Evolutionary conservation across 2,329 filamentous ascomycete genomes (phyloP).

Genomic region (Colletotrichum musicola): DNA sequence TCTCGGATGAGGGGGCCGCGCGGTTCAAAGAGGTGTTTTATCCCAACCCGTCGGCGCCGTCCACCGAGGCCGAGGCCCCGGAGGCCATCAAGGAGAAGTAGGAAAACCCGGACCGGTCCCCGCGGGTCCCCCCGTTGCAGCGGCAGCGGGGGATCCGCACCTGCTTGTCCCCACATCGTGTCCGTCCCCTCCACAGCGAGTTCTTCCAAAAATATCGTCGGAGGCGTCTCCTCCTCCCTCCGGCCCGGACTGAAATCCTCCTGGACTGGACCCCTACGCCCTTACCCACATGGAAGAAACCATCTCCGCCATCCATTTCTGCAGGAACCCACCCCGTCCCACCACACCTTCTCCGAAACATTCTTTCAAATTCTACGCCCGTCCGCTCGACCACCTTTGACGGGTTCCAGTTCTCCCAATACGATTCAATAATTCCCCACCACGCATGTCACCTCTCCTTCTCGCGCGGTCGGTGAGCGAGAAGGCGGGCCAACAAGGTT

Average conservation of each 20-base stretch:
- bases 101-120: neutral
- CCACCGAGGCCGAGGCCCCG: neutral
- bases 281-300: too few species aligned
- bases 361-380: constrained; percentile 9
- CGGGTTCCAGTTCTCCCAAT: neutral
- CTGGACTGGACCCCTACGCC: too few species aligned
- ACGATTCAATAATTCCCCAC: too few species aligned
- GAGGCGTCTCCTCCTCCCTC: neutral
- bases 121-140: too few species aligned
- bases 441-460: too few species aligned
- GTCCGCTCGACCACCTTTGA: constrained; percentile 18
- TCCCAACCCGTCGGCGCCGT: constrained; percentile 16
- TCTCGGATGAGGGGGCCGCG: constrained; percentile 54
- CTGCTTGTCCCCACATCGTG: neutral
- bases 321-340: neutral
- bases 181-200: neutral
- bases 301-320: neutral
- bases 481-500: too few species aligned
- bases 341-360: neutral
- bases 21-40: constrained; percentile 58
- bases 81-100: constrained; percentile 20
- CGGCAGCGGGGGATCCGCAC: too few species aligned
- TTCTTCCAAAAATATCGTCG: constrained; percentile 8
- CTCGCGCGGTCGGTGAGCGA: too few species aligned
- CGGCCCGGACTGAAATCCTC: too few species aligned